Evolutionary conservation across 805 yeast species (phyloP).

Genomic region (Metschnikowia corniflorae): DNA sequence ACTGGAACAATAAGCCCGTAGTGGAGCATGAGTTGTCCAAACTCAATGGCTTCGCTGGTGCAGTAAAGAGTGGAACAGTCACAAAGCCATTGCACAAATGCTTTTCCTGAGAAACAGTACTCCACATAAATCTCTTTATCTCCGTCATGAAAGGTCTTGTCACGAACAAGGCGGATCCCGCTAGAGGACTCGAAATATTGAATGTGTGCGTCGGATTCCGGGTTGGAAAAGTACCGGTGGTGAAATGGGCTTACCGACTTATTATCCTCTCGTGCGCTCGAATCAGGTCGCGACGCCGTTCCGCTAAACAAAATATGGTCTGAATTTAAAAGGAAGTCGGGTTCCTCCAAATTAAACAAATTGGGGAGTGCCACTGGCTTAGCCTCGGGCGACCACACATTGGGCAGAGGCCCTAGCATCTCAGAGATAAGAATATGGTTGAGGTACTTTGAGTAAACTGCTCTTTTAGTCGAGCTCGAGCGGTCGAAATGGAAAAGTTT

Average conservation of each 20-base stretch:
- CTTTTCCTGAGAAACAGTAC: constrained; percentile 69
- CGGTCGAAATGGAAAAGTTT: constrained; percentile 66
- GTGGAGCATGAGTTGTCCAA: constrained; percentile 49
- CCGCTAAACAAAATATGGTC: constrained; percentile 8
- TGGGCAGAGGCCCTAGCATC: constrained; percentile 64
- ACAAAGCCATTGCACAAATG: constrained; percentile 80
- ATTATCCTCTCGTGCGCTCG: background rate
- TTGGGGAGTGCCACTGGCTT: constrained; percentile 41
- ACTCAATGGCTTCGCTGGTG: constrained; percentile 47
- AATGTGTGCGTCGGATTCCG: constrained; percentile 75
- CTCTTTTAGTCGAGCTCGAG: constrained; percentile 47
- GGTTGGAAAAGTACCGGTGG: constrained; percentile 79
- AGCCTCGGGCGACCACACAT: constrained; percentile 62
- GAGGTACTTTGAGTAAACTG: constrained; percentile 60
- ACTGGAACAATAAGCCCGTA: constrained; percentile 47
- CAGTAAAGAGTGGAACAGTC: constrained; percentile 78
- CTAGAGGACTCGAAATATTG: constrained; percentile 70
- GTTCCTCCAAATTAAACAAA: constrained; percentile 6
- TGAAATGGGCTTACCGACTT: constrained; percentile 48
- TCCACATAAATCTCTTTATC: constrained; percentile 23
- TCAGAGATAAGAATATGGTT: constrained; percentile 59
- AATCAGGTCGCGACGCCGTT: background rate
- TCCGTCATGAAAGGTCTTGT: constrained; percentile 31
- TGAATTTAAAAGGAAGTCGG: constrained; percentile 1
- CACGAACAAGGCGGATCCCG: constrained; percentile 61